Evolutionary conservation across 192 early-diverging fungal species (phyloP).

Genomic region (Linnemannia hyalina): DNA sequence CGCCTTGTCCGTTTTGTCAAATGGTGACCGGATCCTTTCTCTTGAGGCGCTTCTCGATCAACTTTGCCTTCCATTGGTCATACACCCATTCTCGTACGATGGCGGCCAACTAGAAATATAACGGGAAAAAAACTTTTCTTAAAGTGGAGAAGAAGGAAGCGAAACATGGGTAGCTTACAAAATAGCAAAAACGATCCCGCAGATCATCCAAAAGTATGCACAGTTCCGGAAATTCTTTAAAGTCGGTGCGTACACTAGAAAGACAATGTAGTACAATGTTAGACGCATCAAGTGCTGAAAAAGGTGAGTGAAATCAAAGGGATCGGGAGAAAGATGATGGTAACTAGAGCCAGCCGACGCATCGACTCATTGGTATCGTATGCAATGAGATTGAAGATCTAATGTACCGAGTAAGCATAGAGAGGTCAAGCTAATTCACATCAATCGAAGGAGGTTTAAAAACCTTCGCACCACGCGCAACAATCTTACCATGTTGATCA

Average conservation of each 20-base stretch:
- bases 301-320: neutral
- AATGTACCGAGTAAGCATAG: neutral
- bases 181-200: neutral
- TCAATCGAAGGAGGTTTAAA: neutral
- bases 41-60: conserved; percentile 17
- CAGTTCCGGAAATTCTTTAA: conserved; percentile 49
- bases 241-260: conserved; percentile 61
- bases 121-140: neutral
- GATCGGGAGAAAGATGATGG: conserved; percentile 61
- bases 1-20: neutral
- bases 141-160: neutral
- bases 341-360: conserved; percentile 30
- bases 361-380: conserved; percentile 60
- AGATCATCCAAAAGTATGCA: conserved; percentile 30
- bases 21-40: conserved; percentile 25
- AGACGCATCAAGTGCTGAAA: neutral
- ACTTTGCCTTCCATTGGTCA: conserved; percentile 12
- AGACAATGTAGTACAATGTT: neutral
- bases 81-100: conserved; percentile 31
- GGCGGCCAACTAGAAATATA: neutral
- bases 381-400: conserved; percentile 56
- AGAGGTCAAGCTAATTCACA: neutral
- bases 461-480: neutral
- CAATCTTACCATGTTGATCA: conserved; percentile 60
- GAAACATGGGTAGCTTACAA: neutral